phyloP scores from a whole-genome alignment of 2,329 filamentous ascomycete species.

The Thermoascus crustaceus region DNA sequence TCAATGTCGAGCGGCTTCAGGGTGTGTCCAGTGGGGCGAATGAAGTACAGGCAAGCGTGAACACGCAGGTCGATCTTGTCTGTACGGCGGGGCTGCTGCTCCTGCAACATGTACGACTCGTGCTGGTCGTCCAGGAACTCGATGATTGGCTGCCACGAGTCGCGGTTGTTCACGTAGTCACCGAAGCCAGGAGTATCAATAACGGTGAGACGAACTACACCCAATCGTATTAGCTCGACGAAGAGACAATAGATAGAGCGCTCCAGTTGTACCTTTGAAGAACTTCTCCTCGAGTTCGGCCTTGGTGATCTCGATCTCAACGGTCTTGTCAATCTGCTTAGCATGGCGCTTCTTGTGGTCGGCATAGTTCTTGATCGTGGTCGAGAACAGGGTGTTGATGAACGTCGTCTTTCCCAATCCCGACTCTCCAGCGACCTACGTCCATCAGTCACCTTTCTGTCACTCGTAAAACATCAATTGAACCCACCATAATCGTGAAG shows the following conservation, averaged over 20 bases:
- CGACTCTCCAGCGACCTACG: slow-evolving; percentile 92
- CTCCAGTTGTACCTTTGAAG: slow-evolving; percentile 76
- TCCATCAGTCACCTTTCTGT: slow-evolving; percentile 18
- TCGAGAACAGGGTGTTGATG: slow-evolving; percentile 99
- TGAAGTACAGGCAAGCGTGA: slow-evolving; percentile 98
- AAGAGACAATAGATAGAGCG: too few relatives aligned
- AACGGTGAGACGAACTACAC: slow-evolving; percentile 85
- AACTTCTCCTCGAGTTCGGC: slow-evolving; percentile 99
- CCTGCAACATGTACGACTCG: slow-evolving; percentile 99
- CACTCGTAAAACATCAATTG: not conserved
- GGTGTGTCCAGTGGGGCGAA: slow-evolving; percentile 95
- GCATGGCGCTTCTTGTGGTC: slow-evolving; percentile 98
- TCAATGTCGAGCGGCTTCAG: slow-evolving; percentile 98
- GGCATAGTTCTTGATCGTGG: slow-evolving; percentile 99
- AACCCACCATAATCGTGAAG: slow-evolving; percentile 94
- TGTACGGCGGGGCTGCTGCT: slow-evolving; percentile 94
- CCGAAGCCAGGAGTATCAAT: slow-evolving; percentile 98
- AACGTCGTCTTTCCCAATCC: slow-evolving; percentile 99
- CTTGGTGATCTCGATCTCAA: slow-evolving; percentile 99
- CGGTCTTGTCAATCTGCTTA: slow-evolving; percentile 99
- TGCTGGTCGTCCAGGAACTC: slow-evolving; percentile 99
- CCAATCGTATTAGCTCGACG: slow-evolving; percentile 7
- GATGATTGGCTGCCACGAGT: slow-evolving; percentile 99
- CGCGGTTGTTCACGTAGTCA: slow-evolving; percentile 99
- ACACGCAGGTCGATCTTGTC: slow-evolving; percentile 99